Conservation (phyloP, 805 yeast genomes). For the Starmerella asiatica region DNA sequence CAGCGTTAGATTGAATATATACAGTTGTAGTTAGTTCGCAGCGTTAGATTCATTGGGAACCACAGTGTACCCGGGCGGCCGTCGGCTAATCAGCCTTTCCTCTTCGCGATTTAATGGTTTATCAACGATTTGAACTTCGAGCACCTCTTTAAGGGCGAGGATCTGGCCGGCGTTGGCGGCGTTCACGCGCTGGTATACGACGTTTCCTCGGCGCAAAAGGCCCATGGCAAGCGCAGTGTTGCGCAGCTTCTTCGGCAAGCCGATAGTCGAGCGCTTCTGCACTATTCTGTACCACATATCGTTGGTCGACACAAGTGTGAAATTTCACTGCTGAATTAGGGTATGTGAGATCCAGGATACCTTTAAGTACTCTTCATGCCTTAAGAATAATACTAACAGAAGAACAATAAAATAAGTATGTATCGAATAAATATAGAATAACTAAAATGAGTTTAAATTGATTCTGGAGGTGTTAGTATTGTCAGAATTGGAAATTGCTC, state of each 20-base stretch:
- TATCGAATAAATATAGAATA: background rate
- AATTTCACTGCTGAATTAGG: conserved; percentile 2
- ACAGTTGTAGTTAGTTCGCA: no score
- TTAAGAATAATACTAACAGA: no score
- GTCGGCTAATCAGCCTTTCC: conserved; percentile 24
- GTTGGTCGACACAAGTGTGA: background rate
- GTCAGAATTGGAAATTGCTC: conserved; percentile 20
- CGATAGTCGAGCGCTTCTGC: conserved; percentile 71
- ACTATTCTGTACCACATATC: conserved; percentile 38
- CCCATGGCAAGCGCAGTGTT: conserved; percentile 62
- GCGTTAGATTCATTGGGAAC: no score
- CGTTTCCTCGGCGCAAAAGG: conserved; percentile 55
- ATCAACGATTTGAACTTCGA: conserved; percentile 62
- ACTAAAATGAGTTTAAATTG: background rate
- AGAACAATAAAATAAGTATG: no score
- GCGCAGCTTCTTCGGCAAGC: conserved; percentile 57
- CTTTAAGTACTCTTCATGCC: no score
- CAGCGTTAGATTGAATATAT: no score
- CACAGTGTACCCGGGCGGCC: conserved; percentile 26
- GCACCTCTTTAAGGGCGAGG: conserved; percentile 70
- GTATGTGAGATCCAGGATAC: background rate
- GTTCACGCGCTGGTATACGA: conserved; percentile 56
- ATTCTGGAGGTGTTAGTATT: conserved; percentile 15
- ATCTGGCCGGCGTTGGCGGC: conserved; percentile 79
- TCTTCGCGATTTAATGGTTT: conserved; percentile 38